phyloP scores from a whole-genome alignment of 2,329 filamentous ascomycete genomes.

The Byssothecium circinans region DNA sequence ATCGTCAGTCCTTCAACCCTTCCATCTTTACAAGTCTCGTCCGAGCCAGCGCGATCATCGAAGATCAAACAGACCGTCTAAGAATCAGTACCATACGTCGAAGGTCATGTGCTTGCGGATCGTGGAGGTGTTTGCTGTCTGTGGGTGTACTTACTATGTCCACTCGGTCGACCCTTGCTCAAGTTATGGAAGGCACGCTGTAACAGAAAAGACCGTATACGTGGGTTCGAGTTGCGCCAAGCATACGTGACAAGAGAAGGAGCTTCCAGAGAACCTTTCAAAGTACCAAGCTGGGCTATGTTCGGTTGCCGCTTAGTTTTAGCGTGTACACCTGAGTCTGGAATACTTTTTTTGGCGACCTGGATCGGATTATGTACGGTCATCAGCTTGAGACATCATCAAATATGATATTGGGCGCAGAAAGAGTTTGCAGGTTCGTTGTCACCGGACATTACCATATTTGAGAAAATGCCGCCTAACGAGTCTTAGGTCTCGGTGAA shows the following conservation, averaged over 20 bases:
- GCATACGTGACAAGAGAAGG: conserved; percentile 10
- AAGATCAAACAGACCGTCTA: not conserved
- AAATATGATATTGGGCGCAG: too few relatives aligned
- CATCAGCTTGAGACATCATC: too few relatives aligned
- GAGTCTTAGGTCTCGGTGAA: too few relatives aligned
- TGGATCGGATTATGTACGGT: too few relatives aligned
- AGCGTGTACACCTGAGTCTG: too few relatives aligned
- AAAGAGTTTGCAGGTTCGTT: not conserved
- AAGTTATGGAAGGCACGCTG: conserved; percentile 33
- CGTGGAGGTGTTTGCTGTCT: conserved; percentile 42
- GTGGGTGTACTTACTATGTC: conserved; percentile 40
- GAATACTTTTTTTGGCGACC: too few relatives aligned
- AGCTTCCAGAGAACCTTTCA: not conserved
- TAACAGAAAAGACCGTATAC: conserved; percentile 34
- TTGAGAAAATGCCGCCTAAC: not conserved
- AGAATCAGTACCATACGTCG: not conserved
- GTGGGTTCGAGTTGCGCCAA: conserved; percentile 32
- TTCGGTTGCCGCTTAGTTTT: too few relatives aligned
- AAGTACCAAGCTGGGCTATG: too few relatives aligned
- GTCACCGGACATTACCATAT: not conserved
- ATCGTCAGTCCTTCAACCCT: not conserved
- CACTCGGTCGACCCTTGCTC: conserved; percentile 42
- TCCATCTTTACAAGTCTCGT: not conserved
- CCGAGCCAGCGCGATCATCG: not conserved
- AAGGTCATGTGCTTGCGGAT: conserved; percentile 38